Evolutionary conservation across 1,139 yeast genomes (phyloP), one percentile per base, ranked within the genome.

Genomic region (Lodderomyces margitis): DNA sequence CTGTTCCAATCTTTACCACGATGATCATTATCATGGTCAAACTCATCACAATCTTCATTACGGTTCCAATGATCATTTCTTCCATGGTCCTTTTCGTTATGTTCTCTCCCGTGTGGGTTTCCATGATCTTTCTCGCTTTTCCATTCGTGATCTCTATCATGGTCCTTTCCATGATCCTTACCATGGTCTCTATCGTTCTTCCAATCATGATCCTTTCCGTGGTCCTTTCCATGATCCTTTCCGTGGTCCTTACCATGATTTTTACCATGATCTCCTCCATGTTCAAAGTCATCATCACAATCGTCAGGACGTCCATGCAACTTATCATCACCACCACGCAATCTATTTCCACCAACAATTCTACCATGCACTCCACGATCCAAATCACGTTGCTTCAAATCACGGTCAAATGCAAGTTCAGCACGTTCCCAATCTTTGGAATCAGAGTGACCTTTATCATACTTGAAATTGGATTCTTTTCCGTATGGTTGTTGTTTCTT

Each of bases 101-200:
- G n/a, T 37, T 37, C 30, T 6, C 39, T 35, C 21, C 23, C 21
- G 14, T 32, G 40, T 27, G 31, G 34, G 17, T 33, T 21, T 17
- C 31, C 41, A 21, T 20, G 34, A 15, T 21, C 31, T 9, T 34
- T 34, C 10, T 31, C 31, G 10, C 27, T 35, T n/a, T 37, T 24
- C 15, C 33, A 19, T 11, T 34, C 24, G 21, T 24, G 31, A 15
- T 16, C 27, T 21, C 32, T 31, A 5, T 27, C 32, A 31, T 19
- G 20, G 15, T 14, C 14, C 11, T 30, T 31, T 15, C 21, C 30
- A 20, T 24, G 25, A 19, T 36, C 34, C 7, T n/a, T n/a, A 10
- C 14, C 17, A 16, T 8, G 7, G 5, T 19, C 36, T 4, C 12
- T 11, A 7, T 5, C 23, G 11, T 28, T 16, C 11, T 23, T 23